phyloP scores from a whole-genome alignment of 2,329 filamentous ascomycete genomes.

The Pseudocercospora musae region DNA sequence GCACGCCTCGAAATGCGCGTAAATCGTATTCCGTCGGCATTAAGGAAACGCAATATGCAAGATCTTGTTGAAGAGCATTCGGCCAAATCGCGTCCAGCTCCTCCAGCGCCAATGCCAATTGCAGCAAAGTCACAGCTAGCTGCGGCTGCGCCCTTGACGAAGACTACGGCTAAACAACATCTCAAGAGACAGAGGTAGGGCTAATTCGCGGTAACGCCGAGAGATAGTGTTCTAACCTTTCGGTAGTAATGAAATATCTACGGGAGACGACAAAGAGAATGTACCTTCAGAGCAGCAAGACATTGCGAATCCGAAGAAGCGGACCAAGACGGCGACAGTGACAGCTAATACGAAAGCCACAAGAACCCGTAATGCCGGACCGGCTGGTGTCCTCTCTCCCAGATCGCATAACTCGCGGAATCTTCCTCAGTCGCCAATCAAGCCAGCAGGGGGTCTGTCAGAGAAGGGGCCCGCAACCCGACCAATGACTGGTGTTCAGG shows the following conservation, averaged over 20 bases:
- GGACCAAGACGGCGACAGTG: conserved; percentile 36
- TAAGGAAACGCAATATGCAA: conserved; percentile 77
- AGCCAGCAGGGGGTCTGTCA: conserved; percentile 33
- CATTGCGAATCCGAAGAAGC: conserved; percentile 69
- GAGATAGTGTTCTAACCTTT: conserved; percentile 18
- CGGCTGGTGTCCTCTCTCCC: conserved; percentile 68
- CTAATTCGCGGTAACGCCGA: background rate
- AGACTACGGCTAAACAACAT: conserved; percentile 13
- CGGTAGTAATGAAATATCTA: conserved; percentile 58
- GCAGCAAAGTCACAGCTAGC: conserved; percentile 10
- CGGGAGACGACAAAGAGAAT: conserved; percentile 74
- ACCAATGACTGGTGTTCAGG: conserved; percentile 11
- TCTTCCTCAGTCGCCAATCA: conserved; percentile 53
- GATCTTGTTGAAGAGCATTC: conserved; percentile 64
- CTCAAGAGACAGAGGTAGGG: conserved; percentile 24
- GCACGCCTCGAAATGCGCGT: conserved; percentile 88
- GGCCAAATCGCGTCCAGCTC: conserved; percentile 28
- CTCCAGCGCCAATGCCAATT: conserved; percentile 22
- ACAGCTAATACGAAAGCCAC: conserved; percentile 33
- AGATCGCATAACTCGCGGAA: conserved; percentile 77
- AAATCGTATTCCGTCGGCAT: conserved; percentile 78
- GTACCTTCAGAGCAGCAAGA: conserved; percentile 44
- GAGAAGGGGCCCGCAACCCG: conserved; percentile 48
- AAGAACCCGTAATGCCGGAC: conserved; percentile 33
- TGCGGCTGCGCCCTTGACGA: conserved; percentile 6